Base-by-base conservation (phyloP, 148 eudicot genomes). In the Nepenthes mirabilis region DNA sequence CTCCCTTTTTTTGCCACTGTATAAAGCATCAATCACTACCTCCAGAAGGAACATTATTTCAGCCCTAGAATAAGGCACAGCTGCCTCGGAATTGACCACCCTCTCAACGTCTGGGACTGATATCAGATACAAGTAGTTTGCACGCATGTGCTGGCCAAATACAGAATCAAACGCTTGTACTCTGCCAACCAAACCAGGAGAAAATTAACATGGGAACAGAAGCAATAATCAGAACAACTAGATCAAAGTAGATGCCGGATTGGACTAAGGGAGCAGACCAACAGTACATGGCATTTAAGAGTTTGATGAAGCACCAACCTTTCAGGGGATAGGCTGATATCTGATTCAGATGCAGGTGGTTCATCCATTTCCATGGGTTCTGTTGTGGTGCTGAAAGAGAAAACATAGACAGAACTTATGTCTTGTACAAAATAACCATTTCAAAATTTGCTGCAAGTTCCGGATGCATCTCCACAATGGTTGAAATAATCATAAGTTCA, bases 291-390 rank as follows among this genome's bases (percentile, higher is more conserved):
- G 58, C 11, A 55, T 7, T 33, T 33, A 7, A 55, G 66, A 36
- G 14, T 32, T 57, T 40, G 35, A 9, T 47, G 36, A 14, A 58
- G 47, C 1, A 59, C 64, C 51, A 47, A 83, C 97, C 97, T 91
- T 66, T 85, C 86, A 10, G 82, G 35, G 11, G 94, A 65, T 49
- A 74, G 11, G 33, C 75, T 71, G 57, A 35, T 53, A 60, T 60
- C 65, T 53, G 79, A 40, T 68, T 79, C 82, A 61, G 69, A 60
- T 65, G 77, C 71, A 64, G 94, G 73, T 68, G 94, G 83, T 45
- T 80, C 82, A 73, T 91, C 97, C 13, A 88, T 82, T 10, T 83
- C 96, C 96, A 85, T 88, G 58, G 93, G 80, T 66, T 83, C 80
- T 1, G 81, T 56, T 49, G 78, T 68, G 36, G 23, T 77, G 14